Base-by-base conservation (phyloP, 1,284 basidiomycete species). In the Microbotryum violaceum region DNA sequence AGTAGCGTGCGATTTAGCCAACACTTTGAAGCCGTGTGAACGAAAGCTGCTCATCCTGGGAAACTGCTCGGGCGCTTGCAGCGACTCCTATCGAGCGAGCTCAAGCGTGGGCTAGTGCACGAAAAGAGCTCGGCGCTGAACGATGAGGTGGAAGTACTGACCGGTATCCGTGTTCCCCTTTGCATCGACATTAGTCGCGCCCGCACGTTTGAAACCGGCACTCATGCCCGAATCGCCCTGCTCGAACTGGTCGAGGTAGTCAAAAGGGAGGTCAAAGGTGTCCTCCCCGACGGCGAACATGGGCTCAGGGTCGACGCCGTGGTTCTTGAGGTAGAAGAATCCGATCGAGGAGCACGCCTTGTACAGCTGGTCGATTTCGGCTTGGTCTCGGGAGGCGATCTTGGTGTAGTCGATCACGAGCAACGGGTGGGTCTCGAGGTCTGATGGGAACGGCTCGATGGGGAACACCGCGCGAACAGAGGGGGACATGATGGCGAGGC, bases 221-320 rank as follows among this genome's bases (percentile, higher is more conserved):
- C 83, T 85, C 61, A 75, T 75, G 0, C 85, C 85, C 7, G 74
- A 75, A 66, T 86, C 82, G 1, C 85, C 85, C 71, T 85, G 83
- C 68, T 85, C 84, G 65, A 77, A 86, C 59, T 79, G 78, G 77
- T 85, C 75, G 70, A 84, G 84, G 70, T 86, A 84, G 47, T 82
- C 80, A 25, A 82, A 60, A 0, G 85, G 82, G 0, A 86, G 75
- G 2, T 77, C 76, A 77, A 86, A 81, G 0, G 81, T 82, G 62
- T 81, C 80, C 7, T 76, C 76, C 7, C 82, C 83, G 73, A 85
- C 78, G 6, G 80, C 79, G 62, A 85, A 86, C 83, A 85, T 84
- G 2, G 71, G 74, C 55, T 79, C 74, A 55, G 61, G 62, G 31
- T 81, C 79, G 16, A 77, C 78, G 4, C 79, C 82, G 67, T 86